Percentiles rank a stretch among this genome's conserved stretches.
Evolutionary conservation across 768 basidiomycete species (phyloP).

Genomic region (Suillus clintonianus): DNA sequence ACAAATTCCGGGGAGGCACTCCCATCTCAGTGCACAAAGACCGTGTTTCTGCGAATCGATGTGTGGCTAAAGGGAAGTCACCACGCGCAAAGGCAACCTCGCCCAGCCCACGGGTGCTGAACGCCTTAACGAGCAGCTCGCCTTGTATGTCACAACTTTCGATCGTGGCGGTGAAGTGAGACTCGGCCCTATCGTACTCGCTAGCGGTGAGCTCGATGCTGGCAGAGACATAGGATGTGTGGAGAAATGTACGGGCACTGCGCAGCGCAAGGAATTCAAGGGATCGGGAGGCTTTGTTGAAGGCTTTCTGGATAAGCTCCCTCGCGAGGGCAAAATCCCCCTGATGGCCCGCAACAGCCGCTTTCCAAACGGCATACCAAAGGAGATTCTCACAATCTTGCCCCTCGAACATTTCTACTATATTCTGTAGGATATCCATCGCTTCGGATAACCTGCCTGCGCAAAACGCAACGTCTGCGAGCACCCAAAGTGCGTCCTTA

Average conservation of each 20-base stretch:
- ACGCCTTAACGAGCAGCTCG: fast-evolving
- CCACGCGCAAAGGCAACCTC: background rate
- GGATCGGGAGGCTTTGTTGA: background rate
- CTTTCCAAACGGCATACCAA: background rate
- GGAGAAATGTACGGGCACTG: background rate
- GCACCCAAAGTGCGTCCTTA: too few relatives aligned
- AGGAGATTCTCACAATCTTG: too few relatives aligned
- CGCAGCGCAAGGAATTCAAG: background rate
- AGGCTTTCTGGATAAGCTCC: too few relatives aligned
- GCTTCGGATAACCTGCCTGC: too few relatives aligned
- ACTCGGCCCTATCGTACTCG: background rate
- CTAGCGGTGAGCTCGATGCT: background rate
- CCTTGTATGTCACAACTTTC: background rate
- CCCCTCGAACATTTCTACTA: too few relatives aligned
- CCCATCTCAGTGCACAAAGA: background rate
- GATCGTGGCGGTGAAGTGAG: background rate
- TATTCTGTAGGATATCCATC: too few relatives aligned
- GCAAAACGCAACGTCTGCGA: too few relatives aligned
- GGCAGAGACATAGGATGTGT: background rate
- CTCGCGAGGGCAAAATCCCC: background rate
- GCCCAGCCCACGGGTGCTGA: background rate
- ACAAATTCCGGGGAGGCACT: background rate
- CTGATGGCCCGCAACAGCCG: background rate
- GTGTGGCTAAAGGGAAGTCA: background rate
- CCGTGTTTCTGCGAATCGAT: background rate